Evolutionary conservation across 305 asterid genomes (phyloP), one percentile per base, ranked within the genome.

Genomic region (Ajuga reptans): DNA sequence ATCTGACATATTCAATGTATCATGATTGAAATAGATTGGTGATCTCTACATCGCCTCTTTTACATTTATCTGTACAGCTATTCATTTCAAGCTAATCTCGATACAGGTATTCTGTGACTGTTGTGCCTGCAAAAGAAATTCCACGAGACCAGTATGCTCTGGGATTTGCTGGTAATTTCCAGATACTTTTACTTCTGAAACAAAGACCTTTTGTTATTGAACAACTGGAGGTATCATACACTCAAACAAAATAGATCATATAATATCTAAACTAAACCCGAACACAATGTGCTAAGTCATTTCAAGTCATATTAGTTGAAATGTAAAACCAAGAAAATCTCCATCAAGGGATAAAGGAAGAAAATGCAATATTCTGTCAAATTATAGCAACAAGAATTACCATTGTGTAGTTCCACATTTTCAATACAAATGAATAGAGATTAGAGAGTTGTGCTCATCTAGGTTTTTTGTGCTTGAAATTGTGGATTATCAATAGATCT

Each of bases 111-210:
- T 89, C 96, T 21, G 90, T 85, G 33, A 82, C 82, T 62, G 34
- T 89, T 36, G 96, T 91, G 74, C 79, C 89, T 24, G 82, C 76
- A 72, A 71, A 89, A 9, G 89, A 87, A 80, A 66, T 91, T 68
- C 89, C 97, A 17, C 37, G 91, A 1, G 82, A 81, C 64, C 87
- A 84, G 72, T 91, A 89, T 79, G 96, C 95, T 56, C 79, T 85
- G 53, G 88, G 81, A 70, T 66, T 91, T 74, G 91, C 91, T 66
- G 97, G 97, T 91, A 87, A 50, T 41, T 69, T 37, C 64, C 51
- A 9, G 41, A 53, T 49, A 33, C 59, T 57, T 37, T 34, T 33
- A 21, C 27, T 21, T 21, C 27, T 21, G 27, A 21, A 21, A 21
- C 27, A 21, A 21, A 21, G 2, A 21, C 27, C 27, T 21, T 21